phyloP scores from a whole-genome alignment of 176 grass and related monocot genomes.

The Tillandsia leiboldiana region DNA sequence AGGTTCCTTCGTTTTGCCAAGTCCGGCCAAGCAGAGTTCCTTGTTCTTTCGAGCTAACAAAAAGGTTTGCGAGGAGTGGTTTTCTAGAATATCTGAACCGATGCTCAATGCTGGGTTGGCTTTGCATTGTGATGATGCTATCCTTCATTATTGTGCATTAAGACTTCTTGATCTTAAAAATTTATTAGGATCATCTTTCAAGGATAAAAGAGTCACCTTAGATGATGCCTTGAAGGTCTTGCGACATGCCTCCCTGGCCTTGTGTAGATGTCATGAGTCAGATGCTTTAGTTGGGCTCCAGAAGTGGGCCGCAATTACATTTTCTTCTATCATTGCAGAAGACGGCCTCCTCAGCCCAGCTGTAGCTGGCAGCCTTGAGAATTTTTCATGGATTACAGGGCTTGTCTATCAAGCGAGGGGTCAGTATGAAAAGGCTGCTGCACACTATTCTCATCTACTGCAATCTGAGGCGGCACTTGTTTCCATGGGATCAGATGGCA shows the following conservation, averaged over 20 bases:
- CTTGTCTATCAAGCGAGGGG: conserved; percentile 79
- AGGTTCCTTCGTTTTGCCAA: conserved; percentile 78
- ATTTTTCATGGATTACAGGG: conserved; percentile 89
- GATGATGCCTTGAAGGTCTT: conserved; percentile 68
- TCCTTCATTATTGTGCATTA: conserved; percentile 64
- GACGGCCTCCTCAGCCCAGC: conserved; percentile 30
- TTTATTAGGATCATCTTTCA: conserved; percentile 48
- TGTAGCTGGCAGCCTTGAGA: conserved; percentile 34
- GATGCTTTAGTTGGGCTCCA: conserved; percentile 83
- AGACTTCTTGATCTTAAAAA: conserved; percentile 65
- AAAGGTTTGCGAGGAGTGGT: conserved; percentile 97
- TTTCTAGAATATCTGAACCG: conserved; percentile 95
- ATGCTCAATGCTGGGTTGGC: conserved; percentile 91
- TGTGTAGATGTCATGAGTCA: conserved; percentile 75
- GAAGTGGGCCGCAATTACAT: conserved; percentile 56
- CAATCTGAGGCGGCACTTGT: conserved; percentile 71
- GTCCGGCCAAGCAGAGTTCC: conserved; percentile 57
- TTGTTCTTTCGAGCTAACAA: conserved; percentile 95
- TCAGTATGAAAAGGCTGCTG: conserved; percentile 87
- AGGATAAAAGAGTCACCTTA: conserved; percentile 60
- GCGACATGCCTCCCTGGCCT: conserved; percentile 72
- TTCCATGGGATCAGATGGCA: conserved; percentile 81
- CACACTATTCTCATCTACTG: conserved; percentile 78
- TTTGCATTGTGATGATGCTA: conserved; percentile 69
- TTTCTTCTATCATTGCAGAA: conserved; percentile 60